Conservation (phyloP, 179 eudicot genomes). For the Spinacia oleracea region DNA sequence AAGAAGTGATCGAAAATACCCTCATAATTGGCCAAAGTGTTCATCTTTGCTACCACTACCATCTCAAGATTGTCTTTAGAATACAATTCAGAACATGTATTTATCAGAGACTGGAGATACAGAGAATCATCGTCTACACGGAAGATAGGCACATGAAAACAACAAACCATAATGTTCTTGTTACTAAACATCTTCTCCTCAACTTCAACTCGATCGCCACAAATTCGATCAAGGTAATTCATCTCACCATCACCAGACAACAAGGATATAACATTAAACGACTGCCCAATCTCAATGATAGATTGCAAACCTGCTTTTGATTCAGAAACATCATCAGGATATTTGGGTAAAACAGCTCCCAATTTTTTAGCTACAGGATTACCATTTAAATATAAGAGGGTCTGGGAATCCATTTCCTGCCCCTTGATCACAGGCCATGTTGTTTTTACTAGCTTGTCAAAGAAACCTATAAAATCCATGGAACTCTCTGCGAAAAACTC, state of each 20-base stretch:
- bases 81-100: background rate
- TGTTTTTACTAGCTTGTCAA: too few species aligned
- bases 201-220: background rate
- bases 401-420: too few species aligned
- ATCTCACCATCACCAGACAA: background rate
- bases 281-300: background rate
- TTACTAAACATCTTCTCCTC: background rate
- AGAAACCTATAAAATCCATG: too few species aligned
- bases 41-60: background rate
- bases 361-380: too few species aligned
- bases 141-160: background rate
- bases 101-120: background rate
- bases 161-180: background rate
- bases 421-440: too few species aligned
- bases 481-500: too few species aligned
- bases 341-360: too few species aligned
- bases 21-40: background rate
- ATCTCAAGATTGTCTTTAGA: background rate
- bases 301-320: too few species aligned
- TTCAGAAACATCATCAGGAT: too few species aligned
- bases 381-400: too few species aligned
- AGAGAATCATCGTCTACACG: accelerated
- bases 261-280: background rate
- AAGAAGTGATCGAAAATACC: background rate
- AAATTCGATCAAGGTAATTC: background rate